phyloP scores from a whole-genome alignment of 768 basidiomycete genomes.

The Mrakia hoshinonis region DNA sequence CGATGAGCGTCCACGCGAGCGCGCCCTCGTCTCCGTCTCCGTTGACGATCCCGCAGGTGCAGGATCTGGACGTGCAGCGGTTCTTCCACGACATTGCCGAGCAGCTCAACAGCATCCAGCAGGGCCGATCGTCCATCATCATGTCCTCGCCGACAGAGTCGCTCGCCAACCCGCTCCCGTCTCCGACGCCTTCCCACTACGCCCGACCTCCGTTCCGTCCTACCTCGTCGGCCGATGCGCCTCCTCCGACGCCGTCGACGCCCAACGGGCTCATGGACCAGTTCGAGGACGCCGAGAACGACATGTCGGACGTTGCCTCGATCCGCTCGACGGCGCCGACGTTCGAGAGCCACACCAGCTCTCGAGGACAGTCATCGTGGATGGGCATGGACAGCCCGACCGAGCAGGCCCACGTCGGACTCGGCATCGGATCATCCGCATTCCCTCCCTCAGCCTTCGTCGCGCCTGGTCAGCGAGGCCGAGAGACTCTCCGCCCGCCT shows the following conservation, averaged over 20 bases:
- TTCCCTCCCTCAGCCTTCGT: slow-evolving; percentile 29
- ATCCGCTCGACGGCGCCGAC: slow-evolving; percentile 33
- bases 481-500: slow-evolving; percentile 33
- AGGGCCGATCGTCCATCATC: slow-evolving; percentile 45
- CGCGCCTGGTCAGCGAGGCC: slow-evolving; percentile 32
- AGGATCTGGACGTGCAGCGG: slow-evolving; percentile 66
- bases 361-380: slow-evolving; percentile 8
- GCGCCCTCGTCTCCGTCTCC: slow-evolving; percentile 38
- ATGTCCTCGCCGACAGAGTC: slow-evolving; percentile 35
- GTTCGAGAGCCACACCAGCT: slow-evolving; percentile 8
- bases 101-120: slow-evolving; percentile 58
- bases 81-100: slow-evolving; percentile 80
- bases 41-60: slow-evolving; percentile 58
- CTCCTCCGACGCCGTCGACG: slow-evolving; percentile 17
- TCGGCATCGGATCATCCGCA: slow-evolving; percentile 35
- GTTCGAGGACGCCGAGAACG: slow-evolving; percentile 44
- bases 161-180: slow-evolving; percentile 3
- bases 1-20: slow-evolving; percentile 21
- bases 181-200: slow-evolving; percentile 31
- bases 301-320: slow-evolving; percentile 39
- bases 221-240: slow-evolving; percentile 15
- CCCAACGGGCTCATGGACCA: slow-evolving; percentile 30
- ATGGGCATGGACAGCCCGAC: slow-evolving; percentile 13
- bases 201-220: slow-evolving; percentile 28
- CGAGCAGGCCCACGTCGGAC: slow-evolving; percentile 33